Evolutionary conservation across 2,329 filamentous ascomycete genomes (phyloP).

Genomic region (Colletotrichum coccodes): DNA sequence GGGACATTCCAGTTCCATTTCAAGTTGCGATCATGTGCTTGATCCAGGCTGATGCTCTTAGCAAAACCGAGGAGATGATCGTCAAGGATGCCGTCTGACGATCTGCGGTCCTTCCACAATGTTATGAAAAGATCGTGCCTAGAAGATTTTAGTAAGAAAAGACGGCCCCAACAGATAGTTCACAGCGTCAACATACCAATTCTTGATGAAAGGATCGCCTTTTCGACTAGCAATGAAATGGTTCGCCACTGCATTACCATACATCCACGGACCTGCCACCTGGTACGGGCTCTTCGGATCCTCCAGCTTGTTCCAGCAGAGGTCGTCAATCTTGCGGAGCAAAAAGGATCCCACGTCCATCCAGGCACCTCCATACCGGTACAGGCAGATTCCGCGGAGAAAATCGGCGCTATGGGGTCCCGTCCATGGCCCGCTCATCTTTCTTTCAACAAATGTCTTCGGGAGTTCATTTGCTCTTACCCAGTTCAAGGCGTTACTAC

Average conservation of each 20-base stretch:
- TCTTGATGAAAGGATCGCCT: slow-evolving; percentile 50
- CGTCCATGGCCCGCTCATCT: slow-evolving; percentile 47
- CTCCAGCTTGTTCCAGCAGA: slow-evolving; percentile 50
- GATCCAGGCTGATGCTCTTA: slow-evolving; percentile 37
- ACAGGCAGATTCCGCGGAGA: slow-evolving; percentile 51
- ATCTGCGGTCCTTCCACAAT: slow-evolving; percentile 41
- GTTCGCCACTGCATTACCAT: slow-evolving; percentile 32
- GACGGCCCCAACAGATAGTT: no score
- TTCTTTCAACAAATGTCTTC: slow-evolving; percentile 41
- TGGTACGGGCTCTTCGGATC: slow-evolving; percentile 44
- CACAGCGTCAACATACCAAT: slow-evolving; percentile 39
- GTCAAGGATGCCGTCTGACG: slow-evolving; percentile 37
- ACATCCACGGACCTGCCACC: slow-evolving; percentile 40
- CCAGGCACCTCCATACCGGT: slow-evolving; percentile 50
- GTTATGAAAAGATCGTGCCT: slow-evolving; percentile 47
- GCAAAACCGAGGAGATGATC: slow-evolving; percentile 42
- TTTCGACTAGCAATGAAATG: slow-evolving; percentile 51
- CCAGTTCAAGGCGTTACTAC: slow-evolving; percentile 49
- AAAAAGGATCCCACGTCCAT: slow-evolving; percentile 52
- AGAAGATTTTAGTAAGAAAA: neutral
- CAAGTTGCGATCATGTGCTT: slow-evolving; percentile 35
- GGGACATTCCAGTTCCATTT: slow-evolving; percentile 46
- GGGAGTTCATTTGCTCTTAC: slow-evolving; percentile 36
- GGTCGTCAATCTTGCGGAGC: slow-evolving; percentile 46
- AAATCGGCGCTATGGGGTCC: slow-evolving; percentile 54